Evolutionary conservation across 2,329 filamentous ascomycete genomes (phyloP), one percentile per base, ranked within the genome.

Genomic region (Verruconis gallopava): DNA sequence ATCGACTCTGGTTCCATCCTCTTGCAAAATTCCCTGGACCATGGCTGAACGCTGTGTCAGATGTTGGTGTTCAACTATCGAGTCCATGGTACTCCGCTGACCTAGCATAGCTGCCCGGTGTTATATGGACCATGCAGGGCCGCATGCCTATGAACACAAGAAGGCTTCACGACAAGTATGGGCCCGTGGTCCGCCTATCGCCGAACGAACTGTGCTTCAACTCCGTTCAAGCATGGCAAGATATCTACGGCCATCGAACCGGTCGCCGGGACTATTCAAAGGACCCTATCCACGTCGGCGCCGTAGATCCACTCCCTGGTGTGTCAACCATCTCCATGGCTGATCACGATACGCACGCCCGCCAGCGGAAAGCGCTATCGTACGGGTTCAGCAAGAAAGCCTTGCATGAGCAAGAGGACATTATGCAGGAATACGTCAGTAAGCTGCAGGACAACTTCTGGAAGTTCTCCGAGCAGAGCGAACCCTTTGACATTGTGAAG

Each of bases 141-240:
- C 40, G 40, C 11, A 11, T 42, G 9, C 32, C 40, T 9, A 17
- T 42, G 11, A 17, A 42, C 6, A 40, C 30, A 9, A 9, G 19
- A 5, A 6, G 11, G 5, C 40, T 44, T 13, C 50, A 4, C 40
- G 40, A 44, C n/a, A 9, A 36, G n/a, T 44, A 44, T 20, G 42
- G 42, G 14, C 41, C 42, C 5, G 44, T 57, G 3, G 50, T 64
- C 2, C 55, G 58, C 4, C 47, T 63, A 6, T 49, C 53, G 2
- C 59, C 57, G 0, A 53, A 56, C 11, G 54, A 61, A 45, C 49
- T 63, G 6, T 51, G 54, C 43, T 60, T 63, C 48, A 50, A 49
- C 37, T 49, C 55, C 32, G 47, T 50, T 2, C 49, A 54, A 36
- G 57, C 60, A 17, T 60, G 52, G 54, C 42, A 49, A 12, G 56